Conservation (phyloP, 1,284 basidiomycete species). For the Heterobasidion occidentale region DNA sequence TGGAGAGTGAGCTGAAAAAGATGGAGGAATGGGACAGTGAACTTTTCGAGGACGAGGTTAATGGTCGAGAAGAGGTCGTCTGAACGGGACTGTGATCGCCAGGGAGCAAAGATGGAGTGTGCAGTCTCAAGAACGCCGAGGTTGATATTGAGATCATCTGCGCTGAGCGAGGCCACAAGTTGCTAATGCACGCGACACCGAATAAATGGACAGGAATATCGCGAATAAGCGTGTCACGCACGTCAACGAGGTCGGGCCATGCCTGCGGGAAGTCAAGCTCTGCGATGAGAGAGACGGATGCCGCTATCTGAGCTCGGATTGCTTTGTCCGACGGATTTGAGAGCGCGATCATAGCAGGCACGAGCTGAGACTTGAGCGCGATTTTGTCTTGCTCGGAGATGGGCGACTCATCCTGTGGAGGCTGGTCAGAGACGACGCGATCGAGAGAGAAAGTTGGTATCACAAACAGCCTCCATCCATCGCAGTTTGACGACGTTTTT, state of each 20-base stretch:
- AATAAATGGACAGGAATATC: neutral
- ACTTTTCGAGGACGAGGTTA: slow-evolving; percentile 84
- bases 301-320: slow-evolving; percentile 79
- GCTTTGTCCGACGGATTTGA: slow-evolving; percentile 58
- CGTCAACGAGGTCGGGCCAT: slow-evolving; percentile 84
- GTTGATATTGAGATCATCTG: slow-evolving; percentile 79
- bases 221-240: slow-evolving; percentile 29
- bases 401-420: slow-evolving; percentile 51
- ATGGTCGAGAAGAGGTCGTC: slow-evolving; percentile 88
- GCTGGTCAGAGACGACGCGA: slow-evolving; percentile 4
- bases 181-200: slow-evolving; percentile 41
- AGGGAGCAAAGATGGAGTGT: slow-evolving; percentile 91
- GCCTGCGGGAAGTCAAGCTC: slow-evolving; percentile 79
- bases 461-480: slow-evolving; percentile 73
- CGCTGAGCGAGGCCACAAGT: slow-evolving; percentile 74
- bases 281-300: slow-evolving; percentile 83
- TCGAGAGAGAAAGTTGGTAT: neutral
- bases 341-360: slow-evolving; percentile 79
- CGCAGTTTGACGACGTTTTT: slow-evolving; percentile 82
- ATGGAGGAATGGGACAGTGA: slow-evolving; percentile 79
- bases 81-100: slow-evolving; percentile 87
- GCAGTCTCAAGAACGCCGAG: slow-evolving; percentile 89
- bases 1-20: slow-evolving; percentile 67
- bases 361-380: slow-evolving; percentile 58
- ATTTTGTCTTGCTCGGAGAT: slow-evolving; percentile 62